Evolutionary conservation across 192 early-diverging fungal species (phyloP).

Genomic region (Backusella luteola): DNA sequence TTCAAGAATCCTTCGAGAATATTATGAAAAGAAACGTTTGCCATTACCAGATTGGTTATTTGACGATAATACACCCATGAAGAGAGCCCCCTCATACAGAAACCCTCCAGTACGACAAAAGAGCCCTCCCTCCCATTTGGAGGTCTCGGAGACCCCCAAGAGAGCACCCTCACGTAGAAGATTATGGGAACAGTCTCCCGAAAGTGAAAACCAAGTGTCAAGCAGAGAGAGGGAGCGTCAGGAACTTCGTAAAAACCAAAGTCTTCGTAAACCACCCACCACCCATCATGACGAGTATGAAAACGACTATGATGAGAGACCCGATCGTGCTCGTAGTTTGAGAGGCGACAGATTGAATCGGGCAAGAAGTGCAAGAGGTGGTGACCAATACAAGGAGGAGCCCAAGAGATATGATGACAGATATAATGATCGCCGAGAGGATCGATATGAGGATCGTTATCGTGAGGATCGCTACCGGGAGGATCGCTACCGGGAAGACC

Average conservation of each 20-base stretch:
- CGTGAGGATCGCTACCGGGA: not conserved
- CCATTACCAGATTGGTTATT: slow-evolving; percentile 29
- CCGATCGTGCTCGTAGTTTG: not conserved
- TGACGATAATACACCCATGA: slow-evolving; percentile 16
- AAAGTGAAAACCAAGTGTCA: not conserved
- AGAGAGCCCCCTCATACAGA: not conserved
- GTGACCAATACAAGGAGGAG: not conserved
- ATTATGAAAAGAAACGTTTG: slow-evolving; percentile 47
- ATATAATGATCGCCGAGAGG: not conserved
- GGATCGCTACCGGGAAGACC: not conserved
- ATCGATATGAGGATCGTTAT: not conserved
- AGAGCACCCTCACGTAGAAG: slow-evolving; percentile 14
- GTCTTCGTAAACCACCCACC: not conserved
- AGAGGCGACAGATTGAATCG: not conserved
- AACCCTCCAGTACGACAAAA: not conserved
- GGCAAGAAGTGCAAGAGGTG: not conserved
- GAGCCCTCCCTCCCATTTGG: not conserved
- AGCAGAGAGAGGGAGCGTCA: slow-evolving; percentile 16
- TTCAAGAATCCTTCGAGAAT: slow-evolving; percentile 50
- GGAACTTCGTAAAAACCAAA: slow-evolving; percentile 8
- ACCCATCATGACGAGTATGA: not conserved
- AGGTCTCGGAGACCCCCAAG: not conserved
- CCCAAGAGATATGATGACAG: not conserved
- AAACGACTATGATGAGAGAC: not conserved
- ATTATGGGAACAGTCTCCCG: slow-evolving; percentile 3